These are phyloP conservation scores for Triticum timopheevii DNA, from an alignment of 176 grass and related monocot genomes.

Conservation along the genomic window DNA sequence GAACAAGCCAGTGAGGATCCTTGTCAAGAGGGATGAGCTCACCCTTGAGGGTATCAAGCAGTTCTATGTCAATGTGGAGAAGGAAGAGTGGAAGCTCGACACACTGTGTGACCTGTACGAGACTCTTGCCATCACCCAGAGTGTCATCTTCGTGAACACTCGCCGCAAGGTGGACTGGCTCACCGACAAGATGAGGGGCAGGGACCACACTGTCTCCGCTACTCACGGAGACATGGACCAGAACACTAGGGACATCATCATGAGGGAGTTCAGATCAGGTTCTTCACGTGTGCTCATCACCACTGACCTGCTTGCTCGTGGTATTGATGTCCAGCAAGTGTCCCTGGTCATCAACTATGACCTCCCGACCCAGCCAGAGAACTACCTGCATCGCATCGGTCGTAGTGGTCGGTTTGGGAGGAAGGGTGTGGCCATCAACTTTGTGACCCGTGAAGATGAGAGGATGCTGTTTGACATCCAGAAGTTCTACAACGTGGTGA, in stretches of 20 bases:
- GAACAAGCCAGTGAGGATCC: conserved; percentile 93
- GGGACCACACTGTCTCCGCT: conserved; percentile 88
- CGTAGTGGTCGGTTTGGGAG: conserved; percentile 86
- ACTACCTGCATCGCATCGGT: conserved; percentile 91
- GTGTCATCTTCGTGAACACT: conserved; percentile 92
- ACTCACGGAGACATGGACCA: conserved; percentile 95
- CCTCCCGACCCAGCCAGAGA: conserved; percentile 85
- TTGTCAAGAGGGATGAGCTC: conserved; percentile 95
- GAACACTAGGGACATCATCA: conserved; percentile 94
- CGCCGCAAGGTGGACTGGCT: conserved; percentile 96
- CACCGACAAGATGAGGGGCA: conserved; percentile 86
- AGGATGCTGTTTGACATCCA: conserved; percentile 93
- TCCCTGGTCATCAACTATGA: conserved; percentile 93
- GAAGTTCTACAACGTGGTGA: conserved; percentile 76
- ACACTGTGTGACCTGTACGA: conserved; percentile 90
- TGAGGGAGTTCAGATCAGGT: conserved; percentile 87
- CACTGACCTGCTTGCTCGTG: conserved; percentile 84
- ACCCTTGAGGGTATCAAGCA: conserved; percentile 97
- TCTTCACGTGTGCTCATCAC: conserved; percentile 87
- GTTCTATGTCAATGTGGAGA: conserved; percentile 90
- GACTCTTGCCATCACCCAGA: conserved; percentile 88
- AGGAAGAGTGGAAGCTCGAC: conserved; percentile 95
- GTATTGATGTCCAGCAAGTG: conserved; percentile 94
- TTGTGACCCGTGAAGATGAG: conserved; percentile 85
- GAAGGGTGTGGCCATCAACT: conserved; percentile 94